phyloP scores from a whole-genome alignment of 257 asterid species.

The Solanum raphanifolium region DNA sequence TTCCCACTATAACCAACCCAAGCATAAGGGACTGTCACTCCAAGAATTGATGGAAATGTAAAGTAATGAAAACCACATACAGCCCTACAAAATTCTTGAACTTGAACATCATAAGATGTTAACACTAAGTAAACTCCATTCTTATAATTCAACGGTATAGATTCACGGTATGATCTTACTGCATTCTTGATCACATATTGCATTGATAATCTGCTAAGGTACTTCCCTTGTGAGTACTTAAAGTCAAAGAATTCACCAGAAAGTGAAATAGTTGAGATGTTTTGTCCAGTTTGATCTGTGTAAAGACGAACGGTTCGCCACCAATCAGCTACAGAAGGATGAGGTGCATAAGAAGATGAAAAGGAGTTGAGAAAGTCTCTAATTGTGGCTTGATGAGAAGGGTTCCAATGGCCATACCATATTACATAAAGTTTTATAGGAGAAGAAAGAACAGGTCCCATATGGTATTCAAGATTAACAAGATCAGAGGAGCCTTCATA shows the following conservation, averaged over 20 bases:
- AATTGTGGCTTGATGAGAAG: constrained; percentile 48
- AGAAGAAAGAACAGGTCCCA: constrained; percentile 73
- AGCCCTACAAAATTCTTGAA: constrained; percentile 65
- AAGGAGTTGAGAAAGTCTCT: constrained; percentile 48
- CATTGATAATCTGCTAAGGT: constrained; percentile 44
- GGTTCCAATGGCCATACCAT: constrained; percentile 72
- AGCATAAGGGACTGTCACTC: constrained; percentile 59
- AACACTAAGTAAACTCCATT: constrained; percentile 51
- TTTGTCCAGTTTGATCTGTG: constrained; percentile 58
- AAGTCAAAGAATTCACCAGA: constrained; percentile 42
- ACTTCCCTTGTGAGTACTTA: constrained; percentile 42
- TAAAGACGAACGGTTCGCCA: constrained; percentile 56
- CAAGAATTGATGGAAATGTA: constrained; percentile 57
- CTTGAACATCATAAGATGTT: constrained; percentile 45
- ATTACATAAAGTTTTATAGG: constrained; percentile 50
- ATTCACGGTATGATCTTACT: background rate
- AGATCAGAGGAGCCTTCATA: constrained; percentile 70
- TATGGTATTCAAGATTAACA: constrained; percentile 59
- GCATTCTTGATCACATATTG: constrained; percentile 45
- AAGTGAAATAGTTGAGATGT: constrained; percentile 28
- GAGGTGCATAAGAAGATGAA: constrained; percentile 34
- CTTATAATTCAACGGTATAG: constrained; percentile 33
- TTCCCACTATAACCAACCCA: constrained; percentile 69
- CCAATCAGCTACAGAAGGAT: constrained; percentile 69
- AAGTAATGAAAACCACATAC: constrained; percentile 78